These are phyloP conservation scores for Stereum hirsutum DNA, from an alignment of 1,284 basidiomycete species.

Conservation along the genomic window DNA sequence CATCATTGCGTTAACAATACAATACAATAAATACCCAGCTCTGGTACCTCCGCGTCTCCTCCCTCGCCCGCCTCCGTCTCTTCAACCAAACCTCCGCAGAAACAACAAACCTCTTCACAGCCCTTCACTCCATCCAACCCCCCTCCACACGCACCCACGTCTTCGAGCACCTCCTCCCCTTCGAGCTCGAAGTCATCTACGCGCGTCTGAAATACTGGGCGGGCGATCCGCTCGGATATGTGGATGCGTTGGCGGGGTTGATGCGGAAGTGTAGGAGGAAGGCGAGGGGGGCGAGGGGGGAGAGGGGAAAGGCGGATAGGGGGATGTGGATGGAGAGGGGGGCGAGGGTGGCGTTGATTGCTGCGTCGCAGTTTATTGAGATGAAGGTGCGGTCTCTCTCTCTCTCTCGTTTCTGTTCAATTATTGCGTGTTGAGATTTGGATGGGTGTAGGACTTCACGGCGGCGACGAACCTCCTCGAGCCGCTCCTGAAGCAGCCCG, in stretches of 20 bases:
- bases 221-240: slow-evolving; percentile 64
- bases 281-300: slow-evolving; percentile 6
- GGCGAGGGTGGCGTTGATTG: slow-evolving; percentile 56
- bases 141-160: slow-evolving; percentile 37
- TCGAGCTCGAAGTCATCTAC: slow-evolving; percentile 71
- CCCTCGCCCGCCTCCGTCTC: slow-evolving; percentile 67
- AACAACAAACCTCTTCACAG: slow-evolving; percentile 70
- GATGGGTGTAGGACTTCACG: slow-evolving; percentile 48
- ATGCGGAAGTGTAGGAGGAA: slow-evolving; percentile 59
- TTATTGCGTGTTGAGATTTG: background rate
- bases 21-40: slow-evolving; percentile 33
- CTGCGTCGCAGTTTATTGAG: slow-evolving; percentile 64
- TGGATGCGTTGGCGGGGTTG: slow-evolving; percentile 71
- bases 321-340: slow-evolving; percentile 77
- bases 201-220: slow-evolving; percentile 67
- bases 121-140: slow-evolving; percentile 50
- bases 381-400: slow-evolving; percentile 21
- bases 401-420: background rate
- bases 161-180: slow-evolving; percentile 58
- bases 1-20: background rate
- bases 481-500: slow-evolving; percentile 42
- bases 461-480: slow-evolving; percentile 57
- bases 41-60: slow-evolving; percentile 74
- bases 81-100: slow-evolving; percentile 77
- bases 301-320: slow-evolving; percentile 17